These are phyloP conservation scores for Aureobasidium sp. DNA, from an alignment of 2,329 filamentous ascomycete species.

Conservation along the genomic window DNA sequence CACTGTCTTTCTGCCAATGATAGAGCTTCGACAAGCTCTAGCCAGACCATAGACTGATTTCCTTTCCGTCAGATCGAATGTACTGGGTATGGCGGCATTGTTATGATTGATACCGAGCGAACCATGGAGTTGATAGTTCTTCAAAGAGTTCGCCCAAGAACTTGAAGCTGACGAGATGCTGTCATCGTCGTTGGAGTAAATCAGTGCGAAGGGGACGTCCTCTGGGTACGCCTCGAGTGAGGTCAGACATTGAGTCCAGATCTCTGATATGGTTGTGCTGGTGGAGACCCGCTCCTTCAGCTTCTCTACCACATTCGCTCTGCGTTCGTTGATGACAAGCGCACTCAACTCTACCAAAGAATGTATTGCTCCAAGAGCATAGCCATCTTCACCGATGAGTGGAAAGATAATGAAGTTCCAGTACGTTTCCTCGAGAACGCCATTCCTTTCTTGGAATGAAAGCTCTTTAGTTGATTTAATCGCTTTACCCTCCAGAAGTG, in stretches of 20 bases:
- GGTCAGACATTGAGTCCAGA: slow-evolving; percentile 12
- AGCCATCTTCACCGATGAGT: slow-evolving; percentile 16
- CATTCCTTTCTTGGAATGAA: slow-evolving; percentile 19
- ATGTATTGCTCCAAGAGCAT: slow-evolving; percentile 10
- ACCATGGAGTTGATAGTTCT: slow-evolving; percentile 19
- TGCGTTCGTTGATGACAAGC: slow-evolving; percentile 11
- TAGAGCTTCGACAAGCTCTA: slow-evolving; percentile 13
- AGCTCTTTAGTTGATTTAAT: slow-evolving; percentile 16
- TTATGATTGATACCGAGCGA: slow-evolving; percentile 20
- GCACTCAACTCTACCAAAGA: slow-evolving; percentile 13
- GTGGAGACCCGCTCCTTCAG: slow-evolving; percentile 3
- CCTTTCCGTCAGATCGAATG: slow-evolving; percentile 17
- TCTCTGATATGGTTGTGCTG: slow-evolving; percentile 7
- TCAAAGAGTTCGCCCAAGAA: slow-evolving; percentile 6
- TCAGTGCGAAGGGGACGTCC: slow-evolving; percentile 12
- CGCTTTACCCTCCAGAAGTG: slow-evolving; percentile 18
- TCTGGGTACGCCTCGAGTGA: slow-evolving; percentile 8
- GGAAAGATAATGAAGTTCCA: slow-evolving; percentile 22
- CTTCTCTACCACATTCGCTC: slow-evolving; percentile 10
- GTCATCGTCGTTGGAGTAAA: slow-evolving; percentile 18
- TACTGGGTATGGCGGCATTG: slow-evolving; percentile 19
- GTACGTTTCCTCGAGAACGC: slow-evolving; percentile 23
- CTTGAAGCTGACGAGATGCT: slow-evolving; percentile 11
- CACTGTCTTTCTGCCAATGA: neutral
- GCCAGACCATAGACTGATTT: slow-evolving; percentile 9